Base-by-base conservation (phyloP, 1,139 yeast genomes). In the Scheffersomyces stambukii region DNA sequence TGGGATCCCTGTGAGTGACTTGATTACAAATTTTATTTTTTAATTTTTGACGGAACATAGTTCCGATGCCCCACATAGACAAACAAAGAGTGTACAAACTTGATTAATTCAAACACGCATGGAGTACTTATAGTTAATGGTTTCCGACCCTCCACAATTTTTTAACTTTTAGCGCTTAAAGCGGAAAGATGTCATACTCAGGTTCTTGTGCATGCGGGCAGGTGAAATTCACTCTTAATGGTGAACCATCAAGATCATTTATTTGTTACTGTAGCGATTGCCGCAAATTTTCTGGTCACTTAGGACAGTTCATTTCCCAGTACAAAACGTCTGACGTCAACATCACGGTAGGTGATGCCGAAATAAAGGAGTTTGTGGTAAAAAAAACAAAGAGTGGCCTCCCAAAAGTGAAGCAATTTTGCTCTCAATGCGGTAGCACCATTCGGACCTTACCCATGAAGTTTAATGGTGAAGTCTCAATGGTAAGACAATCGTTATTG, bases 181-280 rank as follows among this genome's bases (percentile, higher is more conserved):
- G 43, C n/a, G 3, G 9, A 16, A 7, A 14, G 19, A 32, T 32
- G 35, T 16, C 35, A 7, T 32, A 34, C 15, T 16, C 32, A 20
- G 42, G 42, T 8, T 37, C 47, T n/a, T 50, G 55, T 37, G 24
- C 44, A n/a, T 50, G 55, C 25, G 50, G 49, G 12, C 33, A 41
- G 8, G 35, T 49, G 19, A 24, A 28, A 5, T 28, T 48, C 20
- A 27, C 27, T 2, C 28, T 46, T 8, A 23, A 16, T 8, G 39
- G 42, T 10, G 26, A 35, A n/a, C 50, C 55, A 13, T 28, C 22
- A 8, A 30, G 23, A 13, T 35, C 34, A 10, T 29, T 44, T 9
- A 28, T 39, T 4, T 50, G 56, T 34, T 50, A 37, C 31, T 50
- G 56, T 29, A n/a, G 28, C 8, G 54, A 50, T 27, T 50, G 56